These are phyloP conservation scores for Phytophthora kernoviae DNA, from an alignment of 352 stramenopile genomes.

Conservation along the genomic window DNA sequence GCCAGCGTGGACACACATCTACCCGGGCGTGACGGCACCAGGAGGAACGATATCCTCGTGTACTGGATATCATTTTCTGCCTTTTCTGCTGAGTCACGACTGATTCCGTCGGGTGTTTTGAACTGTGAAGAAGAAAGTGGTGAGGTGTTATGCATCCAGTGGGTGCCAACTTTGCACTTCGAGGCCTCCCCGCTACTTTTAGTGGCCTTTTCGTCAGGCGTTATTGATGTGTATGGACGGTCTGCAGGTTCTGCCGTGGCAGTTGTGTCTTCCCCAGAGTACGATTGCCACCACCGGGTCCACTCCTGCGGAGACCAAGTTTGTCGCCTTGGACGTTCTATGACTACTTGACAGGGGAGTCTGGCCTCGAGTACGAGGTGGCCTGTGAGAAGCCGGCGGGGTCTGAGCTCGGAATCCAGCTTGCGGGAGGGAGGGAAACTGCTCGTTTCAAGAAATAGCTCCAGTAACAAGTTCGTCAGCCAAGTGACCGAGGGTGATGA, in stretches of 20 bases:
- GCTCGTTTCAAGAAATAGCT: slow-evolving; percentile 34
- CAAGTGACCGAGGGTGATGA: slow-evolving; percentile 56
- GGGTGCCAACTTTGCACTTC: slow-evolving; percentile 82
- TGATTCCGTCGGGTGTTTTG: slow-evolving; percentile 81
- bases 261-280: slow-evolving; percentile 63
- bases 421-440: slow-evolving; percentile 51
- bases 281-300: slow-evolving; percentile 13
- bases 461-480: slow-evolving; percentile 25
- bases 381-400: slow-evolving; percentile 42
- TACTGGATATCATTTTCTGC: slow-evolving; percentile 87
- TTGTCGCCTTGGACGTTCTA: slow-evolving; percentile 78
- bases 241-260: slow-evolving; percentile 50
- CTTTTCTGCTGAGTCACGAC: slow-evolving; percentile 76
- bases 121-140: slow-evolving; percentile 47
- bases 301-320: slow-evolving; percentile 44
- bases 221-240: slow-evolving; percentile 70
- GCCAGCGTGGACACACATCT: slow-evolving; percentile 58
- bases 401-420: slow-evolving; percentile 45
- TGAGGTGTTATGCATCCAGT: slow-evolving; percentile 77
- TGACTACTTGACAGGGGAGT: slow-evolving; percentile 70
- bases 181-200: slow-evolving; percentile 78
- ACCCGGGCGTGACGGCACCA: slow-evolving; percentile 18
- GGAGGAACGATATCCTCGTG: slow-evolving; percentile 73
- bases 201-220: slow-evolving; percentile 61
- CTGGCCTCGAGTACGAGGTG: slow-evolving; percentile 73